phyloP scores from a whole-genome alignment of 1,139 yeast genomes.

The Geotrichum restrictum region DNA sequence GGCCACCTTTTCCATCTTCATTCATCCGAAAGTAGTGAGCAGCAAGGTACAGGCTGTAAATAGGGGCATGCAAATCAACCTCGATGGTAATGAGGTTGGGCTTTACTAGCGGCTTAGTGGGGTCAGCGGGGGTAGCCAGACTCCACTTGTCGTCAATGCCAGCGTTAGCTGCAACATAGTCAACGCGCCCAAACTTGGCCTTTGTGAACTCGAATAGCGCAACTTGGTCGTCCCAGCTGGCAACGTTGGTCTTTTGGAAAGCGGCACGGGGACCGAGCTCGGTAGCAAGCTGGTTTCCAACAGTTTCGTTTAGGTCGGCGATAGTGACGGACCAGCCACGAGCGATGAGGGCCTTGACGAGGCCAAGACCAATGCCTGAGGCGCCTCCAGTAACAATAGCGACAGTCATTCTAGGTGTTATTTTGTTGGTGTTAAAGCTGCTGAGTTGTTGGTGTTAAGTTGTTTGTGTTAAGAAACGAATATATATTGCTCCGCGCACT shows the following conservation, averaged over 20 bases:
- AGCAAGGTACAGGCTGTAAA: not conserved
- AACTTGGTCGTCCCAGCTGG: not conserved
- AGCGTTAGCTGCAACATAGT: not conserved
- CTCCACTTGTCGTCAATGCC: slow-evolving; percentile 1
- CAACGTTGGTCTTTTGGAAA: not conserved
- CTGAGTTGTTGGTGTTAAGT: too few relatives aligned
- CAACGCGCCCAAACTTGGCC: not conserved
- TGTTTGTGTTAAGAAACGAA: too few relatives aligned
- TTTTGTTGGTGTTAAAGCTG: not conserved
- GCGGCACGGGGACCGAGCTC: not conserved
- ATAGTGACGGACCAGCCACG: not conserved
- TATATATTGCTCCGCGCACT: too few relatives aligned
- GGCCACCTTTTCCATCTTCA: not conserved
- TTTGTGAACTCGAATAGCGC: not conserved
- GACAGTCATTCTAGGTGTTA: not conserved
- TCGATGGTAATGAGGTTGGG: not conserved
- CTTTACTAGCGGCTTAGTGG: not conserved
- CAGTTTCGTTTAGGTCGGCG: not conserved
- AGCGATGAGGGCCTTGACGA: not conserved
- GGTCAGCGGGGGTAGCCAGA: not conserved
- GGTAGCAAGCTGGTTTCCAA: not conserved
- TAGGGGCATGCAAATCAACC: not conserved
- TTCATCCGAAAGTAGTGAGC: not conserved
- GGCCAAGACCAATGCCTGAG: not conserved
- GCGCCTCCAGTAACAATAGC: slow-evolving; percentile 1